Base-by-base conservation (phyloP, 2,329 filamentous ascomycete genomes). In the Byssoonygena ceratinophila region DNA sequence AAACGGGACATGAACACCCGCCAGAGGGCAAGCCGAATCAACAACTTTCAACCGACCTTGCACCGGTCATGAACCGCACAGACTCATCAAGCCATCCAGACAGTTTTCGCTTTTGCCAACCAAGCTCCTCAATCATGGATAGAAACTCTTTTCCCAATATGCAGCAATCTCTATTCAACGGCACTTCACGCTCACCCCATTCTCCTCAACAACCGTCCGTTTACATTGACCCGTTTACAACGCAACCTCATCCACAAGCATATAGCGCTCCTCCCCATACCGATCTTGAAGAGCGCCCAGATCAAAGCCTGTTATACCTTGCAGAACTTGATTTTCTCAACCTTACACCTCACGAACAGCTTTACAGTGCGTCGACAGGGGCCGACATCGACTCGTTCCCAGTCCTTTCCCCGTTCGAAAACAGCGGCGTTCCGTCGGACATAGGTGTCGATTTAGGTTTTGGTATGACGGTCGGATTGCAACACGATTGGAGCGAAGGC, bases 271-370 rank as follows among this genome's bases (percentile, higher is more conserved):
- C 46, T 25, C 34, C 47, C 6, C 50, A 39, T 12, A 49, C 39
- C 6, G 32, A 41, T 29, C 36, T 52, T 20, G 34, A 48, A 9
- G 22, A 22, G 7, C 25, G 25, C 23, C 22, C 45, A 25, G 54
- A 57, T 7, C 53, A 57, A 41, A 54, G 54, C 25, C 32, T 44
- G n/a, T 41, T 55, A 25, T 40, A 58, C 12, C 61, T 74, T 51
- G 69, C 74, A 14, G 73, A 76, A 46, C 70, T 80, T 12, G 76
- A 79, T 58, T 80, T 80, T 61, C 64, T 80, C 12, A 74, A 79
- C 55, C 72, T 74, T 43, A 73, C 75, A 54, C 66, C 73, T 9
- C 53, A 31, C 14, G 40, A 31, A 18, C 41, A 47, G 32, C 27
- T 40, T 1, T 52, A 46, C 23, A 25, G 4, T 14, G 9, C 49